These are phyloP conservation scores for Ogataea sp. DNA, from an alignment of 805 yeast genomes.

Conservation along the genomic window DNA sequence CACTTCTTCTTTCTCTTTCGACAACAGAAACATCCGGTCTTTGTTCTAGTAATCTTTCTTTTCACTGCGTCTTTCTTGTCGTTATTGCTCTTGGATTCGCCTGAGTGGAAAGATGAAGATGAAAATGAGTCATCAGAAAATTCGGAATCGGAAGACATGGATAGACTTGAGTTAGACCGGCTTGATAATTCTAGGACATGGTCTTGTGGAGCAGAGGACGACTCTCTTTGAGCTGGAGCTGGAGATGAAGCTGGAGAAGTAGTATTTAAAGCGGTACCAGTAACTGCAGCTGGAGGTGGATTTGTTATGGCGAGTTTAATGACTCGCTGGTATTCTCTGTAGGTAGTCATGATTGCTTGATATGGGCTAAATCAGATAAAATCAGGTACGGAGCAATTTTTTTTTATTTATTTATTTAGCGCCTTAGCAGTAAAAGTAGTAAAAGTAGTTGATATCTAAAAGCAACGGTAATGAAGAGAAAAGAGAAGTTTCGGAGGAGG, in stretches of 20 bases:
- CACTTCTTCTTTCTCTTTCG: slow-evolving; percentile 31
- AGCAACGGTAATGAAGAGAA: too few species aligned
- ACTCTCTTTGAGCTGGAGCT: background rate
- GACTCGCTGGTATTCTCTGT: slow-evolving; percentile 25
- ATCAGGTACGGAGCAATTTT: too few species aligned
- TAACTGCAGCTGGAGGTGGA: background rate
- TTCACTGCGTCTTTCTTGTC: slow-evolving; percentile 2
- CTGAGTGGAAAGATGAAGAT: too few species aligned
- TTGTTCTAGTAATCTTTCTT: slow-evolving; percentile 26
- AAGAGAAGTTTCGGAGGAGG: too few species aligned
- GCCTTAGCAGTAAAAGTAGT: too few species aligned
- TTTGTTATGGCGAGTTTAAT: slow-evolving; percentile 14
- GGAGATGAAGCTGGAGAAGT: background rate
- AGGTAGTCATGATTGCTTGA: slow-evolving; percentile 17
- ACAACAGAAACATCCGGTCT: slow-evolving; percentile 31
- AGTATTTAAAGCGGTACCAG: too few species aligned
- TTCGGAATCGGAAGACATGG: background rate
- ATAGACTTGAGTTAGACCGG: background rate
- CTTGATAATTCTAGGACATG: background rate
- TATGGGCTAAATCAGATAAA: too few species aligned
- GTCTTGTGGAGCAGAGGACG: background rate
- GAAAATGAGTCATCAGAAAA: background rate
- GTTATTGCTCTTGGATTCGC: too few species aligned
- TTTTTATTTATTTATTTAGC: too few species aligned
- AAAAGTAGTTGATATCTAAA: too few species aligned